Conservation (phyloP, 148 eudicot genomes). For the Rhododendron simsii region DNA sequence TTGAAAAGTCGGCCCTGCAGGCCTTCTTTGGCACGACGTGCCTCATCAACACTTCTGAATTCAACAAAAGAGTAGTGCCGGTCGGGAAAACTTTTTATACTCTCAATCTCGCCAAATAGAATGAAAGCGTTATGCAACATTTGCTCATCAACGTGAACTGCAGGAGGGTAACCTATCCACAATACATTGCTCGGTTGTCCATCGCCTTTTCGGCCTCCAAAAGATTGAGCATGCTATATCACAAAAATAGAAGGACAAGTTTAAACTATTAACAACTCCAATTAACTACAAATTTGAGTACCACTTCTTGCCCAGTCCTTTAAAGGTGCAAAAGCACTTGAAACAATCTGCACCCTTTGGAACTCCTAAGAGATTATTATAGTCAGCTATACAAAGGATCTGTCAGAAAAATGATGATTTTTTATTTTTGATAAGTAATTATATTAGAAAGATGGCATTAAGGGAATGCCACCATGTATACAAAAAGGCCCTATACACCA, state of each 20-base stretch:
- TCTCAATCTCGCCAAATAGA: slow-evolving; percentile 80
- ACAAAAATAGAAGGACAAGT: slow-evolving; percentile 9
- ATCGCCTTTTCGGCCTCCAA: slow-evolving; percentile 39
- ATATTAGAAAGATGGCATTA: too few species aligned
- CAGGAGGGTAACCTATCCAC: slow-evolving; percentile 68
- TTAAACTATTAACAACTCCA: slow-evolving; percentile 4
- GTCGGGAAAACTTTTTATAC: slow-evolving; percentile 48
- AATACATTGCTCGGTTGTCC: slow-evolving; percentile 63
- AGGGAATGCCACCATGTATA: too few species aligned
- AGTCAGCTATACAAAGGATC: not conserved
- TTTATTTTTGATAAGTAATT: too few species aligned
- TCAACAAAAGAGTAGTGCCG: slow-evolving; percentile 67
- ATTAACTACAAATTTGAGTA: slow-evolving; percentile 6
- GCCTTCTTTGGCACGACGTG: slow-evolving; percentile 79
- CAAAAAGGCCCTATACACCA: too few species aligned
- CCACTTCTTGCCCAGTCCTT: not conserved
- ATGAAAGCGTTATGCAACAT: slow-evolving; percentile 90
- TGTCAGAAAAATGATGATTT: not conserved
- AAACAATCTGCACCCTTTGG: not conserved
- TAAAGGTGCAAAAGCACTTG: not conserved
- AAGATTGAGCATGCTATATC: slow-evolving; percentile 57
- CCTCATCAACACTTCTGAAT: slow-evolving; percentile 89
- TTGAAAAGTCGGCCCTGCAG: slow-evolving; percentile 77
- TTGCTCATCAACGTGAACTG: slow-evolving; percentile 65
- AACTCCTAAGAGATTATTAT: not conserved